A percentile compares a stretch with the other conserved stretches of the same genome.
These are phyloP conservation scores for Lyophyllum atratum DNA, from an alignment of 768 basidiomycete species.

Conservation along the genomic window DNA sequence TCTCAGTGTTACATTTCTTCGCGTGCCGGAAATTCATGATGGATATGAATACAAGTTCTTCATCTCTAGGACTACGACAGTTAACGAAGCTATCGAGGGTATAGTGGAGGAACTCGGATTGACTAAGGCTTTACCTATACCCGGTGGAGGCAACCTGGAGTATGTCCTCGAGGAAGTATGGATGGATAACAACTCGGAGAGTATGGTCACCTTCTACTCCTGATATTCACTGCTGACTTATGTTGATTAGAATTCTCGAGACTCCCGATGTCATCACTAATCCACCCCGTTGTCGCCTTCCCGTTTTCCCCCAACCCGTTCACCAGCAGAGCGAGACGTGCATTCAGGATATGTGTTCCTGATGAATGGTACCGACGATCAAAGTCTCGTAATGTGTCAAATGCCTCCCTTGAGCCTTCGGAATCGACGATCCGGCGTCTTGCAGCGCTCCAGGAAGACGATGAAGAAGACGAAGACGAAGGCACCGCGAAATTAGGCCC, in stretches of 20 bases:
- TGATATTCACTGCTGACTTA: constrained; percentile 13
- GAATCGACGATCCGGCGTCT: constrained; percentile 51
- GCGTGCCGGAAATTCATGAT: constrained; percentile 79
- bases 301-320: constrained; percentile 44
- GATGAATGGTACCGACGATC: constrained; percentile 81
- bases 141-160: constrained; percentile 68
- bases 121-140: constrained; percentile 61
- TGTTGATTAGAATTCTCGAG: constrained; percentile 41
- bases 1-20: constrained; percentile 54
- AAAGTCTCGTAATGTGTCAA: constrained; percentile 53
- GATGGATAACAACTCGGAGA: constrained; percentile 49
- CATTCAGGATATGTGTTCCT: constrained; percentile 68
- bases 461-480: constrained; percentile 46
- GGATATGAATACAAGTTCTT: constrained; percentile 68
- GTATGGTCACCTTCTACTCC: constrained; percentile 38
- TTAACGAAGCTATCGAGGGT: constrained; percentile 51
- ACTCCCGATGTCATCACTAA: constrained; percentile 41
- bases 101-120: constrained; percentile 70
- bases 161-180: constrained; percentile 77
- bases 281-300: constrained; percentile 45
- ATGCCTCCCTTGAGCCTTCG: constrained; percentile 49
- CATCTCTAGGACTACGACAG: constrained; percentile 57
- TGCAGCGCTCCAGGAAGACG: constrained; percentile 50
- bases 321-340: constrained; percentile 41
- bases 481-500: constrained; percentile 61